These are phyloP conservation scores for Aspergillus egyptiacus DNA, from an alignment of 495 filamentous ascomycete genomes.

Conservation along the genomic window DNA sequence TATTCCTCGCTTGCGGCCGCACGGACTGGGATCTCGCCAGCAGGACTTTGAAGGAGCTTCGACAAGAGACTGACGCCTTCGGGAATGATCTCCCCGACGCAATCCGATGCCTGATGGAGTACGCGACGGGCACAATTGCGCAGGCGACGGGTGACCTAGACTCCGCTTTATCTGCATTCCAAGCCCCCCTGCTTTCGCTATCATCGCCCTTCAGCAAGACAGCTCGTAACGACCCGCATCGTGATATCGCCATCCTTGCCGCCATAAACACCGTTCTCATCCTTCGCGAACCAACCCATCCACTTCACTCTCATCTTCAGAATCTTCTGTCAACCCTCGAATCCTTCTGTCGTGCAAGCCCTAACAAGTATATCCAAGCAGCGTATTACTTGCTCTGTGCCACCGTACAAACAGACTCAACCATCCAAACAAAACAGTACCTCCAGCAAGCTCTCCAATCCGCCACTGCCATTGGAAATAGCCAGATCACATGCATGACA, in stretches of 20 bases:
- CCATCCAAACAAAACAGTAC: conserved; percentile 70
- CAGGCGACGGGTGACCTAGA: conserved; percentile 73
- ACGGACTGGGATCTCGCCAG: conserved; percentile 56
- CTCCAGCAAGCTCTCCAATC: conserved; percentile 61
- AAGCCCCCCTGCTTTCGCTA: conserved; percentile 49
- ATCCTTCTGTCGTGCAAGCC: conserved; percentile 58
- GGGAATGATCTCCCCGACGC: conserved; percentile 34
- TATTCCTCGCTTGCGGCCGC: conserved; percentile 54
- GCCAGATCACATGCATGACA: conserved; percentile 71
- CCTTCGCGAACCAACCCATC: conserved; percentile 57
- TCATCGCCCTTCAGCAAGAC: conserved; percentile 39
- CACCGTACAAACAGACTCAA: conserved; percentile 52
- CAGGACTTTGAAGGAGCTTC: conserved; percentile 38
- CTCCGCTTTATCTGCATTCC: conserved; percentile 59
- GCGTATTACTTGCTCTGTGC: conserved; percentile 76
- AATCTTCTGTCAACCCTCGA: conserved; percentile 59
- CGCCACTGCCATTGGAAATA: conserved; percentile 51
- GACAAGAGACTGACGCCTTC: conserved; percentile 29
- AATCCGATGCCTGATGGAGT: conserved; percentile 48
- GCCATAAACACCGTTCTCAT: conserved; percentile 79
- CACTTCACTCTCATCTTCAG: conserved; percentile 39
- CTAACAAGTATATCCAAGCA: conserved; percentile 66
- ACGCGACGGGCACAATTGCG: conserved; percentile 67
- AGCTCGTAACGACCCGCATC: conserved; percentile 49
- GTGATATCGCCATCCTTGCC: conserved; percentile 71